Percentiles rank a stretch among this genome's conserved stretches.
phyloP scores from a whole-genome alignment of 352 stramenopile species.

The Globisporangium splendens region DNA sequence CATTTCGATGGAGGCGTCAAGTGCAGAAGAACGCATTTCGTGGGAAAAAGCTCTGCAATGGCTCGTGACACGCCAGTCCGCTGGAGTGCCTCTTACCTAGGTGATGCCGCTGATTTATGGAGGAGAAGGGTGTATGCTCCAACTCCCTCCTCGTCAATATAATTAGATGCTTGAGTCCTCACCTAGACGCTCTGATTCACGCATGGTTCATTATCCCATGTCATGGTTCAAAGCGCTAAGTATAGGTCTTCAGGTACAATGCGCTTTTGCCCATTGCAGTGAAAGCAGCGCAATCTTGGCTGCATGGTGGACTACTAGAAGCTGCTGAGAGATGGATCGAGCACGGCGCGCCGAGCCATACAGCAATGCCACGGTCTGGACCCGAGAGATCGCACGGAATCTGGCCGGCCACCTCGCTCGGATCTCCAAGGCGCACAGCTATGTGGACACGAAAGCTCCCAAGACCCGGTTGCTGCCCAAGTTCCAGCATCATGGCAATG shows the following conservation, averaged over 20 bases:
- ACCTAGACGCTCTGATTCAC: background rate
- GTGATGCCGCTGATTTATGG: no score
- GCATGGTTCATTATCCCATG: background rate
- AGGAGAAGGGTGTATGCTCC: no score
- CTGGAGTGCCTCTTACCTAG: conserved; percentile 3
- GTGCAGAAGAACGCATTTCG: conserved; percentile 20
- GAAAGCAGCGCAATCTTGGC: background rate
- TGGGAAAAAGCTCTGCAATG: conserved; percentile 45
- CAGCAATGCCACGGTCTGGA: conserved; percentile 77
- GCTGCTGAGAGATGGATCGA: conserved; percentile 43
- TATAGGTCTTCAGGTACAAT: background rate
- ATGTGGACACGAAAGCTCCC: conserved; percentile 60
- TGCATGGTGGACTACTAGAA: no score
- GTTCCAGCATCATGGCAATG: conserved; percentile 31
- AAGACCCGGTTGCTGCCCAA: conserved; percentile 50
- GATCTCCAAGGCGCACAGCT: conserved; percentile 70
- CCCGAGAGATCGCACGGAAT: conserved; percentile 64
- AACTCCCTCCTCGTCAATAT: background rate
- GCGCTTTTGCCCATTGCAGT: background rate
- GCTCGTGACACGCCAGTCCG: conserved; percentile 21
- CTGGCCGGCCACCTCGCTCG: conserved; percentile 62
- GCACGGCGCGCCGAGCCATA: conserved; percentile 69
- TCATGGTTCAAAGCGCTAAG: background rate
- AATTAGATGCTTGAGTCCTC: no score
- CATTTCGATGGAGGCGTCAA: conserved; percentile 30